Evolutionary conservation across 1,284 basidiomycete species (phyloP).

Genomic region (Papiliotrema laurentii): DNA sequence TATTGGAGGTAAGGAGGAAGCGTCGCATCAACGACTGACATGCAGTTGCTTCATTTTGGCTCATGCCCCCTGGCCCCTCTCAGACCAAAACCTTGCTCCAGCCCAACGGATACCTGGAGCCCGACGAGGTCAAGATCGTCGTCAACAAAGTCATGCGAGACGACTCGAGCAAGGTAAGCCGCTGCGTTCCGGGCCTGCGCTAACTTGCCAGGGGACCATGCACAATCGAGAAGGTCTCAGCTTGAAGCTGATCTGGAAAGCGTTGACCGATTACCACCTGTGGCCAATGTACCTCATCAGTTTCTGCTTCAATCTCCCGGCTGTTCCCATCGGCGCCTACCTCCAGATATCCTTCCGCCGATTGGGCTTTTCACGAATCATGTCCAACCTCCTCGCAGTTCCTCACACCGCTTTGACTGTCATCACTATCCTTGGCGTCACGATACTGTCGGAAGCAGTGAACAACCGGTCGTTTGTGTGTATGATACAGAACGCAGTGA

Average conservation of each 20-base stretch:
- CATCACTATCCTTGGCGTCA: constrained; percentile 37
- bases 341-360: constrained; percentile 60
- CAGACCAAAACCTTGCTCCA: constrained; percentile 59
- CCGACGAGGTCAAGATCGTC: constrained; percentile 48
- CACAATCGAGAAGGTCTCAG: constrained; percentile 66
- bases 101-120: constrained; percentile 58
- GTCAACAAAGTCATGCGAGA: constrained; percentile 36
- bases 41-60: neutral
- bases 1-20: neutral
- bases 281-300: constrained; percentile 16
- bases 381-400: constrained; percentile 60
- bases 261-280: constrained; percentile 9
- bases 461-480: constrained; percentile 16
- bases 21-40: neutral
- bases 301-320: constrained; percentile 46
- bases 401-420: constrained; percentile 32
- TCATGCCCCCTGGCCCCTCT: neutral
- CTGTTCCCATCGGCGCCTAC: constrained; percentile 54
- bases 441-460: constrained; percentile 1
- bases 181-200: neutral
- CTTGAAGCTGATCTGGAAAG: neutral
- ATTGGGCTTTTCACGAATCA: constrained; percentile 59
- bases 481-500: constrained; percentile 2
- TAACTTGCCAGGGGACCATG: constrained; percentile 49
- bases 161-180: constrained; percentile 51